phyloP scores from a whole-genome alignment of 495 filamentous ascomycete species.

The Gamarada debralockiae region DNA sequence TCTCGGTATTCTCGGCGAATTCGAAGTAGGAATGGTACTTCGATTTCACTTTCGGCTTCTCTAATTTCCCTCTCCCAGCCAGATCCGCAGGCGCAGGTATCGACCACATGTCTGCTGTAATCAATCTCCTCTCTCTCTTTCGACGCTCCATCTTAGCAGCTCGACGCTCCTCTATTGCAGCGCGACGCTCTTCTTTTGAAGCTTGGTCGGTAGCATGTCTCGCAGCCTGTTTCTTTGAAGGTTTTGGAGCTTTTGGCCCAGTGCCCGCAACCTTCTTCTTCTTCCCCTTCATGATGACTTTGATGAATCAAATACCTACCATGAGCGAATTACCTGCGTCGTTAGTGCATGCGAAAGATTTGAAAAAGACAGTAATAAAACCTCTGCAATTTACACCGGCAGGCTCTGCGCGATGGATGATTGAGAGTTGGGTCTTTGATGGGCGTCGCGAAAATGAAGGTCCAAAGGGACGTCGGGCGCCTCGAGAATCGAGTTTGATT shows the following conservation, averaged over 20 bases:
- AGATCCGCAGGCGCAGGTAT: constrained; percentile 20
- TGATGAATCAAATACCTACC: constrained; percentile 12
- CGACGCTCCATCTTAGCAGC: constrained; percentile 12
- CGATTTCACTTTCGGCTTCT: constrained; percentile 29
- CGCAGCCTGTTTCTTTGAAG: neutral
- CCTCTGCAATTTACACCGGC: constrained; percentile 3
- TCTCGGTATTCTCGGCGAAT: constrained; percentile 49
- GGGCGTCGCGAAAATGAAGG: no score
- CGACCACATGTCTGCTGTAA: constrained; percentile 19
- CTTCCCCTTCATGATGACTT: constrained; percentile 10
- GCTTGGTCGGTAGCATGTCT: neutral
- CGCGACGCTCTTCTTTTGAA: neutral
- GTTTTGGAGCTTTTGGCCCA: neutral
- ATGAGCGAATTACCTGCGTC: neutral
- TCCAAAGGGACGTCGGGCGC: no score
- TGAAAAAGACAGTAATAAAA: constrained; percentile 8
- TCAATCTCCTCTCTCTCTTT: constrained; percentile 13
- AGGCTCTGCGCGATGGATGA: no score
- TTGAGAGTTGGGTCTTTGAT: no score
- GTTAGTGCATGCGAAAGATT: constrained; percentile 4
- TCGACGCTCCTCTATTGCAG: constrained; percentile 15
- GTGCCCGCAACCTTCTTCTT: constrained; percentile 7
- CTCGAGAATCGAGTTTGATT: no score
- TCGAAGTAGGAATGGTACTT: constrained; percentile 52
- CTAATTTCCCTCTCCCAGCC: constrained; percentile 20